Percentiles rank a stretch among this genome's conserved stretches.
Evolutionary conservation across 495 filamentous ascomycete genomes (phyloP).

Genomic region (Hypoxylon fragiforme): DNA sequence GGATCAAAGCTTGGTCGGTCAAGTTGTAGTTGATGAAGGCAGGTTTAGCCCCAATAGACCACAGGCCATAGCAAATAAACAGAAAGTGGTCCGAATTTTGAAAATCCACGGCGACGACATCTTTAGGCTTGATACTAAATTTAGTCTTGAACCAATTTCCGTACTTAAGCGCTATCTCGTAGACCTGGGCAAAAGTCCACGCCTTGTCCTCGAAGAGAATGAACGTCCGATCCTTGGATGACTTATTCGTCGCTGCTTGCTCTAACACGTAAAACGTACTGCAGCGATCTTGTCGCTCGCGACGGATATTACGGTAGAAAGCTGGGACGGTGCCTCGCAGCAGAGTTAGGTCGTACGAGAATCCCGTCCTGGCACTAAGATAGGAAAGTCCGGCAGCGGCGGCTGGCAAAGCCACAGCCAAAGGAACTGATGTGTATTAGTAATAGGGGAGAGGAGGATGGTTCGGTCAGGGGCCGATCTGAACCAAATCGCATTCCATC

Average conservation of each 20-base stretch:
- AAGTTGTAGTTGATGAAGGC: conserved; percentile 96
- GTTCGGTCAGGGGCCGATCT: not conserved
- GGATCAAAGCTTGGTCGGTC: conserved; percentile 70
- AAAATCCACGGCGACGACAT: conserved; percentile 87
- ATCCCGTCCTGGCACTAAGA: conserved; percentile 70
- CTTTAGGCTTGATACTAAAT: conserved; percentile 69
- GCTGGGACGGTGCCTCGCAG: conserved; percentile 54
- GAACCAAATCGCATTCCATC: not conserved
- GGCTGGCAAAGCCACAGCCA: conserved; percentile 63
- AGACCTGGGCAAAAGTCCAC: conserved; percentile 83
- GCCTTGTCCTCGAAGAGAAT: conserved; percentile 73
- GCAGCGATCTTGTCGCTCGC: conserved; percentile 59
- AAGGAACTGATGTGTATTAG: conserved; percentile 38
- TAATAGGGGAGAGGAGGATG: not conserved
- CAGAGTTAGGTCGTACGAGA: conserved; percentile 67
- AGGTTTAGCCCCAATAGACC: conserved; percentile 86
- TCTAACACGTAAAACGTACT: conserved; percentile 86
- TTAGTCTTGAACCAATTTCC: conserved; percentile 78
- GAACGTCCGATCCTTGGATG: conserved; percentile 60
- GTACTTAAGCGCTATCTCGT: conserved; percentile 74
- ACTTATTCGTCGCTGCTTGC: conserved; percentile 59
- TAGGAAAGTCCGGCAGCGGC: conserved; percentile 74
- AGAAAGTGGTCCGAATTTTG: conserved; percentile 83
- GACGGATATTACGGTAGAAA: conserved; percentile 43
- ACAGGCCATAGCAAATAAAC: conserved; percentile 83